phyloP scores from a whole-genome alignment of 768 basidiomycete genomes.

The Naganishia onofrii region DNA sequence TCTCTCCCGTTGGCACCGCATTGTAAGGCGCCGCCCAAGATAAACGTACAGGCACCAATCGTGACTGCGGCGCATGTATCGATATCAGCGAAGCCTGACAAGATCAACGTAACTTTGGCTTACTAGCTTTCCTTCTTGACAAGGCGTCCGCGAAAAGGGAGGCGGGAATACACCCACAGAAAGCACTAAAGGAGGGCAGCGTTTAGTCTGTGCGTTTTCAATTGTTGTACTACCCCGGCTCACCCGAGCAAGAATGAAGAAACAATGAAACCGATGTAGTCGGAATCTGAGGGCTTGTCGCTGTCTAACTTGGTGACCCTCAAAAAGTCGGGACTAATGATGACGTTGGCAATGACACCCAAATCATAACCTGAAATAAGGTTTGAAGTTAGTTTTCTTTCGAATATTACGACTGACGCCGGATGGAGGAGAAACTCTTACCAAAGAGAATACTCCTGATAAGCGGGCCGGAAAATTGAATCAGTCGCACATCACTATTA shows the following conservation, averaged over 20 bases:
- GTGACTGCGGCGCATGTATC: no score
- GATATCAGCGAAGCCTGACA: background rate
- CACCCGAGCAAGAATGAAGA: slow-evolving; percentile 43
- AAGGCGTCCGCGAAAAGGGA: slow-evolving; percentile 30
- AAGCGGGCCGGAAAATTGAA: background rate
- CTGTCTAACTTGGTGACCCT: slow-evolving; percentile 10
- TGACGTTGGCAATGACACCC: slow-evolving; percentile 48
- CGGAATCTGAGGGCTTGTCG: slow-evolving; percentile 7
- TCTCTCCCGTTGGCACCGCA: slow-evolving; percentile 28
- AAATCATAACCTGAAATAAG: slow-evolving; percentile 35
- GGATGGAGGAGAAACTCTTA: background rate
- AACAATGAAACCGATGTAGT: slow-evolving; percentile 44
- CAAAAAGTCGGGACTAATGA: slow-evolving; percentile 42
- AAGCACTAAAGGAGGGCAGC: slow-evolving; percentile 3
- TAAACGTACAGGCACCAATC: slow-evolving; percentile 26
- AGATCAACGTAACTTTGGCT: background rate
- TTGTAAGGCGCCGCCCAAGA: slow-evolving; percentile 37
- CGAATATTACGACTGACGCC: background rate
- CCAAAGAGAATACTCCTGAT: slow-evolving; percentile 20
- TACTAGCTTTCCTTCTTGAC: slow-evolving; percentile 32
- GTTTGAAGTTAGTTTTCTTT: background rate
- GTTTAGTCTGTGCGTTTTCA: background rate
- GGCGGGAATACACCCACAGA: slow-evolving; percentile 33
- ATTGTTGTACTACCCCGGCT: background rate
- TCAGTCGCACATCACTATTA: background rate